Evolutionary conservation across 441 rosid species (phyloP).

Genomic region (Erodium moschatum): DNA sequence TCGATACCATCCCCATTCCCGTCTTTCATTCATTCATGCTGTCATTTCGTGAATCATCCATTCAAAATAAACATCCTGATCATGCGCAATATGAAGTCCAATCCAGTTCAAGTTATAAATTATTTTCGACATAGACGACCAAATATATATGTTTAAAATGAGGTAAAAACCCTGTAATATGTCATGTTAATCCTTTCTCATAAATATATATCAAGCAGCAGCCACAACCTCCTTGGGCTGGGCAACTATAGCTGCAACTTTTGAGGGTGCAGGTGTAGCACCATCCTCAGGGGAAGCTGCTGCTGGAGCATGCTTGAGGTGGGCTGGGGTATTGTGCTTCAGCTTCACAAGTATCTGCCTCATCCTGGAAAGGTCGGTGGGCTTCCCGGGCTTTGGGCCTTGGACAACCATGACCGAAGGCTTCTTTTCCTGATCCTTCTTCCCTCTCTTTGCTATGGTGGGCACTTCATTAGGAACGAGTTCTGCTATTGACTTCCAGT

Average conservation of each 20-base stretch:
- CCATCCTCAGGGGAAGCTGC: conserved; percentile 33
- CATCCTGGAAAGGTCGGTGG: conserved; percentile 76
- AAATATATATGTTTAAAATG: too few species aligned
- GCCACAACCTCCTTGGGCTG: conserved; percentile 34
- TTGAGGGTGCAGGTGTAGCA: conserved; percentile 20
- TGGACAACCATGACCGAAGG: conserved; percentile 48
- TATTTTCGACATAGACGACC: too few species aligned
- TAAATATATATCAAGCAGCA: conserved; percentile 32
- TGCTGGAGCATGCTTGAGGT: conserved; percentile 45
- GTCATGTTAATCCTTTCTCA: background rate
- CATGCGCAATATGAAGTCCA: background rate
- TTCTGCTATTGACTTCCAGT: conserved; percentile 83
- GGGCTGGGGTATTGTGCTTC: conserved; percentile 66
- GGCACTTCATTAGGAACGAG: conserved; percentile 80
- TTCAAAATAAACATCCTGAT: background rate
- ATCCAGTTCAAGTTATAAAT: background rate
- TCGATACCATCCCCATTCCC: too few species aligned
- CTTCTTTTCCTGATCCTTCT: conserved; percentile 63
- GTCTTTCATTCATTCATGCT: too few species aligned
- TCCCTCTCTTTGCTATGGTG: conserved; percentile 50
- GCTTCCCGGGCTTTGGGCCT: conserved; percentile 90
- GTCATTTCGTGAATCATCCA: too few species aligned
- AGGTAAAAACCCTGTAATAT: too few species aligned
- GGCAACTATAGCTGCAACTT: conserved; percentile 18
- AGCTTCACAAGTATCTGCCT: conserved; percentile 57